These are phyloP conservation scores for Taphrina confusa DNA, from an alignment of 1,139 yeast species.

Conservation along the genomic window DNA sequence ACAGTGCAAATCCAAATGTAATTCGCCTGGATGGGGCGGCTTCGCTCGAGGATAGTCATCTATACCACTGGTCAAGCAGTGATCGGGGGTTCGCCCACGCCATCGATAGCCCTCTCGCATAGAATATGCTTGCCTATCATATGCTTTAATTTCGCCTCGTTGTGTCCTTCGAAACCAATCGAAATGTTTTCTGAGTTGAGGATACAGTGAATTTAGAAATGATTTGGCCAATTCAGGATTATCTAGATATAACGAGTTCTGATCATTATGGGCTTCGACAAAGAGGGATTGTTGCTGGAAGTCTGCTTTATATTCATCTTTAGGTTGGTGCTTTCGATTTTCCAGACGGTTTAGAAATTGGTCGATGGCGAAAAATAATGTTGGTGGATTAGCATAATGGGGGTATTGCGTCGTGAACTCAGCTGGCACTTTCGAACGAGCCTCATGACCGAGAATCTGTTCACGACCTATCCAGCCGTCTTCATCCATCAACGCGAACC, in stretches of 20 bases:
- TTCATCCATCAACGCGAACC: slow-evolving; percentile 83
- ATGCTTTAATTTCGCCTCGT: slow-evolving; percentile 70
- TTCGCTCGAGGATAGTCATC: slow-evolving; percentile 92
- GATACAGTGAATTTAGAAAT: slow-evolving; percentile 70
- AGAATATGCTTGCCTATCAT: slow-evolving; percentile 56
- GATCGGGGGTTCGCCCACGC: slow-evolving; percentile 86
- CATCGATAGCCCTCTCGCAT: slow-evolving; percentile 76
- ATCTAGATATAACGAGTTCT: slow-evolving; percentile 58
- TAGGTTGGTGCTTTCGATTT: slow-evolving; percentile 9
- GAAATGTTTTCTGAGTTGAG: slow-evolving; percentile 72
- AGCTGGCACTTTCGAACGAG: slow-evolving; percentile 83
- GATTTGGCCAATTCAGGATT: slow-evolving; percentile 63
- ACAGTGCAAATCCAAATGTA: slow-evolving; percentile 82
- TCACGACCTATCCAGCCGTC: slow-evolving; percentile 98
- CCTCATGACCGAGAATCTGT: slow-evolving; percentile 89
- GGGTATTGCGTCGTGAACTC: slow-evolving; percentile 87
- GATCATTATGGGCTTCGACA: slow-evolving; percentile 41
- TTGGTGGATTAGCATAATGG: slow-evolving; percentile 92
- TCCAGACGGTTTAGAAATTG: slow-evolving; percentile 54
- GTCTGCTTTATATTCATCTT: background rate
- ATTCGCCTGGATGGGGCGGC: slow-evolving; percentile 81
- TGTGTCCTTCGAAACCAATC: slow-evolving; percentile 86
- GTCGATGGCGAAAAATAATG: slow-evolving; percentile 76
- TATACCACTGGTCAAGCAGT: slow-evolving; percentile 87
- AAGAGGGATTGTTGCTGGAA: slow-evolving; percentile 40